Conservation (phyloP, 495 filamentous ascomycete genomes). For the Terfezia claveryi region DNA sequence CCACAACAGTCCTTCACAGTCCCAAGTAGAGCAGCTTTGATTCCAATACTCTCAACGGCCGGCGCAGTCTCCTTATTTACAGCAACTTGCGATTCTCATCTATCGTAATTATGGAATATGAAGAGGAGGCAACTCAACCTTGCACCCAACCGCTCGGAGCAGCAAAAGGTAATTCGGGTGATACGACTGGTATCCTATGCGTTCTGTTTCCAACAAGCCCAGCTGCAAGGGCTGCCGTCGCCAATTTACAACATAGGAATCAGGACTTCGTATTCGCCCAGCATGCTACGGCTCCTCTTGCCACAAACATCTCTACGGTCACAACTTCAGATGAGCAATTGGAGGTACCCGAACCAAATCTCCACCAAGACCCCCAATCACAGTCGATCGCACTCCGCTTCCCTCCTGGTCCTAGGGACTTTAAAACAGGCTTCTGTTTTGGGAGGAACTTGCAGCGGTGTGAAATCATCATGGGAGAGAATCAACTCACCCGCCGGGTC, state of each 20-base stretch:
- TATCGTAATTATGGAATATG: not conserved
- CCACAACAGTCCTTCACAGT: too few species aligned
- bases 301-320: not conserved
- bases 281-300: not conserved
- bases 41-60: too few species aligned
- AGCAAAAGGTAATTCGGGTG: not conserved
- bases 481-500: slow-evolving; percentile 33
- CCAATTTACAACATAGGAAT: not conserved
- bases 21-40: too few species aligned
- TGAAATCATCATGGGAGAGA: slow-evolving; percentile 43
- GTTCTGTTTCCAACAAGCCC: not conserved
- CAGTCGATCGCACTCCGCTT: slow-evolving; percentile 49
- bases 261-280: not conserved
- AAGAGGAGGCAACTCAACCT: not conserved
- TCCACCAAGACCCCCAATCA: not conserved
- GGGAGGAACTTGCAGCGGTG: slow-evolving; percentile 49
- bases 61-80: too few species aligned
- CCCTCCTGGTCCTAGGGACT: slow-evolving; percentile 43
- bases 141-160: not conserved
- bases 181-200: not conserved
- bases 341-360: too few species aligned
- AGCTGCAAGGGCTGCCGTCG: not conserved
- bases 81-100: too few species aligned
- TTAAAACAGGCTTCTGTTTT: slow-evolving; percentile 53
- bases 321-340: not conserved